Conservation (phyloP, 805 yeast species). For the Teunomyces gatunensis region DNA sequence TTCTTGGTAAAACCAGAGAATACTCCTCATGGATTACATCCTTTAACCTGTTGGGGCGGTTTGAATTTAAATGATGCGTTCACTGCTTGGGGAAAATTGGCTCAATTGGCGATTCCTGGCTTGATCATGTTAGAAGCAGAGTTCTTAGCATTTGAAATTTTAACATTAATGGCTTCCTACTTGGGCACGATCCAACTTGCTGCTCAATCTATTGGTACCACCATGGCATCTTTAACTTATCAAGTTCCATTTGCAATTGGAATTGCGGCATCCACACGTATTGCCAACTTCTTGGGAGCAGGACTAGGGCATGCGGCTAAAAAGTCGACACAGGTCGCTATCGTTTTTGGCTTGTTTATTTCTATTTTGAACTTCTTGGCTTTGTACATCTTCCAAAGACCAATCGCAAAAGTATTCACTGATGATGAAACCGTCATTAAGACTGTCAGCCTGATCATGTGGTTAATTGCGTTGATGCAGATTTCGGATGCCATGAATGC, state of each 20-base stretch:
- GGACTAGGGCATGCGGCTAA: constrained; percentile 36
- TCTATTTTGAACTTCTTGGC: constrained; percentile 32
- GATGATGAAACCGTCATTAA: constrained; percentile 55
- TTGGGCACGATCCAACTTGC: constrained; percentile 54
- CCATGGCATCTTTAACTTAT: constrained; percentile 43
- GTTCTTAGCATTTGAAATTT: constrained; percentile 56
- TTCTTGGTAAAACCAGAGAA: constrained; percentile 35
- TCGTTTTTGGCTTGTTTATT: constrained; percentile 34
- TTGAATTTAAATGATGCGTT: constrained; percentile 39
- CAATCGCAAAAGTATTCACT: constrained; percentile 51
- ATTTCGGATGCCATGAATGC: constrained; percentile 68
- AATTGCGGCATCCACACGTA: constrained; percentile 56
- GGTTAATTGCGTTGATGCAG: constrained; percentile 67
- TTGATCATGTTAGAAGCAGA: constrained; percentile 60
- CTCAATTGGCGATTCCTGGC: constrained; percentile 52
- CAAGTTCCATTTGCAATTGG: constrained; percentile 60
- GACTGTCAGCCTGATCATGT: constrained; percentile 51
- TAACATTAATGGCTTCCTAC: constrained; percentile 53
- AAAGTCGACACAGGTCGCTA: constrained; percentile 35
- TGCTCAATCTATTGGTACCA: constrained; percentile 48
- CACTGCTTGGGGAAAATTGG: constrained; percentile 44
- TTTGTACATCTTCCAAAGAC: constrained; percentile 29
- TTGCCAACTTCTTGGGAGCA: constrained; percentile 56
- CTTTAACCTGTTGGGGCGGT: constrained; percentile 47
- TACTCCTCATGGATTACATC: constrained; percentile 50